These are phyloP conservation scores for Pyrus hybrid DNA, from an alignment of 331 rosid species.

Conservation along the genomic window DNA sequence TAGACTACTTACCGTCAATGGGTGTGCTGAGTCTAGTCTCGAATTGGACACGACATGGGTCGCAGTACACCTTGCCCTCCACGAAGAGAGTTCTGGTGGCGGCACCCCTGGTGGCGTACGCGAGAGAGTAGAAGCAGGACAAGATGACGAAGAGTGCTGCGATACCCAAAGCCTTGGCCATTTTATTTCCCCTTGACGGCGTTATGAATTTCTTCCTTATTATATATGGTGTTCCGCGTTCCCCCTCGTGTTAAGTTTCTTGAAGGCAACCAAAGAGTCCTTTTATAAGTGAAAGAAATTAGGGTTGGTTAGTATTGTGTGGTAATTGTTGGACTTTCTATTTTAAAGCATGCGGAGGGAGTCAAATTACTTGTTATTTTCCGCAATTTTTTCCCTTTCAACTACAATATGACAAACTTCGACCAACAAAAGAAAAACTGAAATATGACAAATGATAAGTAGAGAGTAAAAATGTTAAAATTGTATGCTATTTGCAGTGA, in stretches of 20 bases:
- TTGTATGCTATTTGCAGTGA: background rate
- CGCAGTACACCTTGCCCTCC: conserved; percentile 47
- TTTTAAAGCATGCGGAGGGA: conserved; percentile 5
- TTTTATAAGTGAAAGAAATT: conserved; percentile 11
- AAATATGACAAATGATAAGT: background rate
- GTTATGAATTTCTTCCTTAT: background rate
- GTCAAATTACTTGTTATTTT: conserved; percentile 1
- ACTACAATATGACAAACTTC: background rate
- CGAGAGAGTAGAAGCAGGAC: conserved; percentile 21
- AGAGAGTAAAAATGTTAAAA: too few relatives aligned
- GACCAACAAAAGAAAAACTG: background rate
- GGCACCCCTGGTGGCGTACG: background rate
- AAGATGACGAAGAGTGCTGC: conserved; percentile 20
- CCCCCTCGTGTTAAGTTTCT: conserved; percentile 17
- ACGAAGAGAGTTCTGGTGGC: conserved; percentile 1
- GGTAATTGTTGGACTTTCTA: background rate
- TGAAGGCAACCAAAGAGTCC: background rate
- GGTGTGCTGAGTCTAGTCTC: conserved; percentile 33
- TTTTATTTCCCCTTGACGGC: conserved; percentile 12
- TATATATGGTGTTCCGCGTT: background rate
- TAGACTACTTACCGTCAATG: conserved; percentile 19
- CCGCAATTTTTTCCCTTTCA: background rate
- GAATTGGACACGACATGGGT: conserved; percentile 45
- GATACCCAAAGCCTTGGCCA: conserved; percentile 22
- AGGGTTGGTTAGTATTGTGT: conserved; percentile 8